Evolutionary conservation across 1,139 yeast genomes (phyloP), one percentile per base, ranked within the genome.

Genomic region (Sugiyamaella neomexicana): DNA sequence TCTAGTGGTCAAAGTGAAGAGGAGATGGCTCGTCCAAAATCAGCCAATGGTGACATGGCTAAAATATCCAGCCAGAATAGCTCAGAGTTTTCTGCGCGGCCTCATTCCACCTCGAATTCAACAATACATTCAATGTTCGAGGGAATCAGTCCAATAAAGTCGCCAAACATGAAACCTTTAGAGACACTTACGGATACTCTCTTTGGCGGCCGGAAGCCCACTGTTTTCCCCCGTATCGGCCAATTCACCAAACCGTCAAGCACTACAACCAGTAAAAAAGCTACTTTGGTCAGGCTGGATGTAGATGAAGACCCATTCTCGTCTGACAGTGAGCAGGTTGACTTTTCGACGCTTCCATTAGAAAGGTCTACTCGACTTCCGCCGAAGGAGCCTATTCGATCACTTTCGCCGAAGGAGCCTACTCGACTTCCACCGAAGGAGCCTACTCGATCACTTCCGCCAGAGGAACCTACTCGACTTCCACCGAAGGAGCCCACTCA

Each of bases 101-200:
- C 48, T 12, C 40, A 32, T 23, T 48, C 46, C 9, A 13, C 43
- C 3, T 44, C 48, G 7, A 44, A 27, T 8, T 17, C 42, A 7
- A 29, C 38, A 12, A 29, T 39, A 9, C 36, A 39, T 15, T 44
- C 55, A 10, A 36, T 48, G 27, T 52, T 52, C 32, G 52, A 52
- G 1, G 55, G 52, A 9, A 52, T 52, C 23, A 52, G 55, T 32
- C 55, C 55, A n/a, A 52, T 52, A 20, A 40, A 47, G 37, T 47
- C 51, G 2, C 51, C 51, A 3, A 39, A 38, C 37, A 37, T 37
- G 27, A n/a, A n/a, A n/a, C n/a, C n/a, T n/a, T n/a, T n/a, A n/a
- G n/a, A n/a, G n/a, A 29, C 12, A 15, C 13, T 23, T n/a, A 8
- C 7, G 4, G 23, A 39, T 20, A 10, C 13, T 4, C 27, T 20